Evolutionary conservation across 805 yeast genomes (phyloP).

Genomic region (Saccharomycopsis selenospora): DNA sequence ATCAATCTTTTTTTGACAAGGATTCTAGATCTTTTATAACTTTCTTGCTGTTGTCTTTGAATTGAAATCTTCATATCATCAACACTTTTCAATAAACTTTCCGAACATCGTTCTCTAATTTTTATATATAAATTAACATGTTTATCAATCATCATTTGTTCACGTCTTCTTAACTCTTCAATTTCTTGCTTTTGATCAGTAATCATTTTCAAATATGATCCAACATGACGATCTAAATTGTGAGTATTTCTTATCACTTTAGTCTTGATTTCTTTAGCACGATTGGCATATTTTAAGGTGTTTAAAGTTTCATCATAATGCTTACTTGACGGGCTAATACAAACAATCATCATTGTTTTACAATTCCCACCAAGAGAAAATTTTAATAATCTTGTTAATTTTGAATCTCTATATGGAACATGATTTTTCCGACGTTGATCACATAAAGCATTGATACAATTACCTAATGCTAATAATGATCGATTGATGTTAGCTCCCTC

Average conservation of each 20-base stretch:
- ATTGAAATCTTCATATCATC: constrained; percentile 31
- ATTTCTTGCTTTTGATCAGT: constrained; percentile 74
- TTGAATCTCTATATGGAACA: constrained; percentile 87
- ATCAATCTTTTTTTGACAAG: constrained; percentile 35
- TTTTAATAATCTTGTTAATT: constrained; percentile 76
- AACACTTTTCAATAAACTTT: constrained; percentile 36
- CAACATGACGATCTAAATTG: constrained; percentile 73
- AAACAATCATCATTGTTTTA: constrained; percentile 92
- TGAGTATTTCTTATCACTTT: constrained; percentile 68
- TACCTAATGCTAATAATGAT: constrained; percentile 83
- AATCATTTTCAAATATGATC: constrained; percentile 76
- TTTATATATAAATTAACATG: constrained; percentile 31
- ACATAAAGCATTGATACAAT: constrained; percentile 88
- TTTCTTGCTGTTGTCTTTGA: constrained; percentile 25
- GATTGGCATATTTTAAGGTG: constrained; percentile 82
- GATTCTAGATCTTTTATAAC: constrained; percentile 32
- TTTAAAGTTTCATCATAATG: constrained; percentile 93
- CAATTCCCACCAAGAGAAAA: constrained; percentile 92
- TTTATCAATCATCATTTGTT: constrained; percentile 35
- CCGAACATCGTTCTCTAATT: constrained; percentile 34
- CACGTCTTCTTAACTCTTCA: constrained; percentile 55
- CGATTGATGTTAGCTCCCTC: constrained; percentile 94
- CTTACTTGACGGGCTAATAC: constrained; percentile 76
- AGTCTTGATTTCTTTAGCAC: constrained; percentile 88
- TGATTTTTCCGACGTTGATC: constrained; percentile 61